These are phyloP conservation scores for Plantago major DNA, from an alignment of 257 asterid genomes.

Conservation along the genomic window DNA sequence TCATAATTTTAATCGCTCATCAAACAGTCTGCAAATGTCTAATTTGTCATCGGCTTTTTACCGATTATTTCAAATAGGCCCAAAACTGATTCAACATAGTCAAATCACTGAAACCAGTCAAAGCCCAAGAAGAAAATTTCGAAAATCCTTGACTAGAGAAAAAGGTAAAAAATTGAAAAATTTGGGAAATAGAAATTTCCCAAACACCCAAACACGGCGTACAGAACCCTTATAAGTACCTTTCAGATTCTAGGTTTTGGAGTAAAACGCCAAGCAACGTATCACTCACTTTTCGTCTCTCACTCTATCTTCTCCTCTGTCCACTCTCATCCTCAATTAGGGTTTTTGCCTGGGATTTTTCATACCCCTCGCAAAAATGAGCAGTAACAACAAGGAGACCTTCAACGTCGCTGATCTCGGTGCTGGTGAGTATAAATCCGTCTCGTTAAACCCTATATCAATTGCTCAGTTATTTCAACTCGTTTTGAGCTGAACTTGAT, in stretches of 20 bases:
- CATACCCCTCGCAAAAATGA: slow-evolving; percentile 26
- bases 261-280: neutral
- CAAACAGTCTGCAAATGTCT: too few species aligned
- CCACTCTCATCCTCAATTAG: slow-evolving; percentile 14
- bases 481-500: slow-evolving; percentile 10
- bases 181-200: neutral
- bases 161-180: neutral
- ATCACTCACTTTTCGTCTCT: neutral
- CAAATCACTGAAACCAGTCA: neutral
- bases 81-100: neutral
- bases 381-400: slow-evolving; percentile 34
- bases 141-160: neutral
- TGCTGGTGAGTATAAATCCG: slow-evolving; percentile 24
- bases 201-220: slow-evolving; percentile 26
- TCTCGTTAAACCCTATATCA: neutral
- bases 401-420: slow-evolving; percentile 43
- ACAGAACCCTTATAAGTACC: slow-evolving; percentile 10
- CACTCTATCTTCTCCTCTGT: neutral
- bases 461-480: neutral
- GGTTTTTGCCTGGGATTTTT: slow-evolving; percentile 30
- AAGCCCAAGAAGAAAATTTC: too few species aligned
- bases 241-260: slow-evolving; percentile 2
- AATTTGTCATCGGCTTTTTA: too few species aligned
- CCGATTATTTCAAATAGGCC: neutral
- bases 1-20: too few species aligned